Conservation (phyloP, 768 basidiomycete genomes). For the Punctularia strigosozonata region DNA sequence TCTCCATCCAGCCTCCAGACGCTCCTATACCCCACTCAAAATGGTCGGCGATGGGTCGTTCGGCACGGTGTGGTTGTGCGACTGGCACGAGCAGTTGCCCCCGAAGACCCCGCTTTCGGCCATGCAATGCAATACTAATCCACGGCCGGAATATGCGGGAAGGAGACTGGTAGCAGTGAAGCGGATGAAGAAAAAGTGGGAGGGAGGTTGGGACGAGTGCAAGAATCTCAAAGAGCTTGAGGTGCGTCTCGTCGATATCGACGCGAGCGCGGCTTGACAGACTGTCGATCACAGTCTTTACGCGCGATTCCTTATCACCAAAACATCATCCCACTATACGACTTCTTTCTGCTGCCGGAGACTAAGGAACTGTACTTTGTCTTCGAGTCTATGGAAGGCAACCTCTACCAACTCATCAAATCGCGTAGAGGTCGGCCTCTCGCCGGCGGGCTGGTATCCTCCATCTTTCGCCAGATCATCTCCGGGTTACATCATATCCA, state of each 20-base stretch:
- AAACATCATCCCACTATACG: slow-evolving; percentile 97
- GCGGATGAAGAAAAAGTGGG: slow-evolving; percentile 96
- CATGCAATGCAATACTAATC: slow-evolving; percentile 92
- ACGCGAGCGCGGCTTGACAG: too few species aligned
- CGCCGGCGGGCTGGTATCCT: slow-evolving; percentile 92
- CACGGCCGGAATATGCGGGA: slow-evolving; percentile 86
- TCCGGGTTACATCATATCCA: slow-evolving; percentile 91
- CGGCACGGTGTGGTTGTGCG: slow-evolving; percentile 96
- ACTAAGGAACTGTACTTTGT: slow-evolving; percentile 98
- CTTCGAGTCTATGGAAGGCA: slow-evolving; percentile 99
- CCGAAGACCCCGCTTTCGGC: slow-evolving; percentile 84
- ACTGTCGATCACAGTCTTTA: slow-evolving; percentile 52
- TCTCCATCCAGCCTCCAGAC: slow-evolving; percentile 51
- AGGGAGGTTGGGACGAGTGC: slow-evolving; percentile 98
- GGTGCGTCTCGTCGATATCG: slow-evolving; percentile 34
- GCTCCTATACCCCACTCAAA: slow-evolving; percentile 92
- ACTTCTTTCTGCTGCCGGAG: slow-evolving; percentile 94
- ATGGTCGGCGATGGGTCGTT: slow-evolving; percentile 97
- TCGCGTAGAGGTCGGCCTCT: slow-evolving; percentile 89
- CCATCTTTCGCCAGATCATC: slow-evolving; percentile 88
- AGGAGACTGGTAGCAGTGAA: slow-evolving; percentile 96
- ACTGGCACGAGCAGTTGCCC: slow-evolving; percentile 95
- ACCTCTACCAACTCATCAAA: slow-evolving; percentile 98
- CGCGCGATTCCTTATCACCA: slow-evolving; percentile 91
- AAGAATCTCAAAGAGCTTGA: slow-evolving; percentile 90